Conservation (phyloP, 441 rosid genomes). For the Omphalea diandra region DNA sequence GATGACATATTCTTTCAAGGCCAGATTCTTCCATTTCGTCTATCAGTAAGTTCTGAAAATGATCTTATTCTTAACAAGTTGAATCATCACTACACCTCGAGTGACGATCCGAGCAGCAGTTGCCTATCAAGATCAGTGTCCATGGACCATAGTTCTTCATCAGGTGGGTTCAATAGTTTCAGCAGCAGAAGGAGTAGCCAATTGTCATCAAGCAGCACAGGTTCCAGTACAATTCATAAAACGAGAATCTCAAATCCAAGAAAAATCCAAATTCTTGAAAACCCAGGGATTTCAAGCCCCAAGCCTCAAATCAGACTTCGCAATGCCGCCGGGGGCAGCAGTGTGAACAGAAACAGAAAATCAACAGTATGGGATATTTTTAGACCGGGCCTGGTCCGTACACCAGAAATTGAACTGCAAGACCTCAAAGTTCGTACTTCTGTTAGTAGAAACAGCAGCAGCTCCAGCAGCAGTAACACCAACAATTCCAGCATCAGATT, state of each 20-base stretch:
- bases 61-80: slow-evolving; percentile 23
- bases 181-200: slow-evolving; percentile 51
- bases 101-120: slow-evolving; percentile 23
- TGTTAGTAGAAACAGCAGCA: slow-evolving; percentile 34
- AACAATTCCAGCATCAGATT: too few relatives aligned
- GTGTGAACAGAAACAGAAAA: slow-evolving; percentile 31
- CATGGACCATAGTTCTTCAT: slow-evolving; percentile 43
- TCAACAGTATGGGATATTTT: slow-evolving; percentile 70
- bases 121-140: slow-evolving; percentile 60
- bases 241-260: slow-evolving; percentile 30
- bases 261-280: slow-evolving; percentile 39
- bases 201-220: slow-evolving; percentile 36
- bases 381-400: slow-evolving; percentile 61
- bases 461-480: slow-evolving; percentile 48
- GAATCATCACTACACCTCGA: too few relatives aligned
- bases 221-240: slow-evolving; percentile 9
- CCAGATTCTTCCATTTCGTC: slow-evolving; percentile 71
- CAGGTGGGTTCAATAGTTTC: slow-evolving; percentile 36
- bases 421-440: slow-evolving; percentile 43
- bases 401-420: slow-evolving; percentile 69
- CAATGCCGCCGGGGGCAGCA: slow-evolving; percentile 20
- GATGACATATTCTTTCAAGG: slow-evolving; percentile 89
- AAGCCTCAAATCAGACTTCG: slow-evolving; percentile 63
- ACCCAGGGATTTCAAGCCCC: slow-evolving; percentile 72
- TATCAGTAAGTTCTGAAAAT: slow-evolving; percentile 53